phyloP scores from a whole-genome alignment of 2,329 filamentous ascomycete genomes.

The Clarireedia homoeocarpa region DNA sequence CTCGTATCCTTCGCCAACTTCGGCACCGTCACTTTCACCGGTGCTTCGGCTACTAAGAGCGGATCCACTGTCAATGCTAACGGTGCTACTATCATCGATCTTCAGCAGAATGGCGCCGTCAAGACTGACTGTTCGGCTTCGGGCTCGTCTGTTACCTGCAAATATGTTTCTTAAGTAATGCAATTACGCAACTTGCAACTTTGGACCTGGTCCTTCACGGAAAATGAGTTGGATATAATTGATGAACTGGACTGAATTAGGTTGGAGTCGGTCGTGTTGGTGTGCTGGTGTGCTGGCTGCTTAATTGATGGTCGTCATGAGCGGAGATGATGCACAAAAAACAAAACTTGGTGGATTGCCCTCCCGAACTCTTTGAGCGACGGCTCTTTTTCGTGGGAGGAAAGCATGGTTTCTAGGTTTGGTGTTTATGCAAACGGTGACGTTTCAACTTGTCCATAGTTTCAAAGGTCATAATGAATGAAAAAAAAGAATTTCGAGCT shows the following conservation, averaged over 20 bases:
- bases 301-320: too few species aligned
- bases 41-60: neutral
- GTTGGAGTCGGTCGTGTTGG: too few species aligned
- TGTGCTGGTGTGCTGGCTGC: too few species aligned
- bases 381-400: constrained; percentile 6
- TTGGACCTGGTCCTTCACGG: neutral
- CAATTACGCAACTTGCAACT: neutral
- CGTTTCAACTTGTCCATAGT: constrained; percentile 5
- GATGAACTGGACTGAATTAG: neutral
- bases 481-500: neutral
- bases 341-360: neutral
- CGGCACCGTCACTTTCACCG: constrained; percentile 31
- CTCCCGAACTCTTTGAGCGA: constrained; percentile 8
- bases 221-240: neutral
- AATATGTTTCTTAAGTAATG: neutral
- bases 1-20: constrained; percentile 42
- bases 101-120: neutral
- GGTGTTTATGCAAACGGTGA: neutral
- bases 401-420: neutral
- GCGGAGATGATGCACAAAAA: too few species aligned
- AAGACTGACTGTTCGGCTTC: neutral
- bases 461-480: neutral
- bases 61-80: neutral
- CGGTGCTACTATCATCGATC: constrained; percentile 6
- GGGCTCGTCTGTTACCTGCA: neutral